Conservation (phyloP, 1,284 basidiomycete species). For the Ceraceosorus bombacis region DNA sequence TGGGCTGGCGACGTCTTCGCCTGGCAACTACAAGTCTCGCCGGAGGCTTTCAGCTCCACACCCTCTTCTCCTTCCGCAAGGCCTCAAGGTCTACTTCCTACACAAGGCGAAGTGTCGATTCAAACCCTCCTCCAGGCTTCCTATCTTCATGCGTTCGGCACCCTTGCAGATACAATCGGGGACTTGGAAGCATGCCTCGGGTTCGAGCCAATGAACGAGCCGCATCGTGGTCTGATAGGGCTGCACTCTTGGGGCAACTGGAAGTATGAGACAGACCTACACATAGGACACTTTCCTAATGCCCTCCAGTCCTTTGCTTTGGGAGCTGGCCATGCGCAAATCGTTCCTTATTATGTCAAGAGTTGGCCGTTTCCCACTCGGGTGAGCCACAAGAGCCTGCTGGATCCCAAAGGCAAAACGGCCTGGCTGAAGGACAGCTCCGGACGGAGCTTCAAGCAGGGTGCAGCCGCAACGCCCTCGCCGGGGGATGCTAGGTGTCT, state of each 20-base stretch:
- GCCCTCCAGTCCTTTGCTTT: conserved; percentile 43
- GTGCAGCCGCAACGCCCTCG: too few species aligned
- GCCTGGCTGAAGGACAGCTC: conserved; percentile 26
- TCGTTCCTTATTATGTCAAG: conserved; percentile 55
- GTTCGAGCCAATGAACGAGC: conserved; percentile 89
- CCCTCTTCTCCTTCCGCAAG: background rate
- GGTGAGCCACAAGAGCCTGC: conserved; percentile 23
- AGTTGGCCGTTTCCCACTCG: conserved; percentile 44
- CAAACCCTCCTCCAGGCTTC: conserved; percentile 76
- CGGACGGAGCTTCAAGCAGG: conserved; percentile 1
- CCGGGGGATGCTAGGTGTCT: conserved; percentile 54
- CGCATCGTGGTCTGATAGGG: conserved; percentile 83
- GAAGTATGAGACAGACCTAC: conserved; percentile 64
- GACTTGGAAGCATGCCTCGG: conserved; percentile 73
- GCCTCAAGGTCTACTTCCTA: too few species aligned
- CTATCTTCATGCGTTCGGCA: conserved; percentile 70
- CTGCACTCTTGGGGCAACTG: conserved; percentile 70
- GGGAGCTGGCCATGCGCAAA: conserved; percentile 30
- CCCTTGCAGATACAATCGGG: conserved; percentile 63
- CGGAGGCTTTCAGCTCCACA: background rate
- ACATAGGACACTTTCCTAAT: conserved; percentile 63
- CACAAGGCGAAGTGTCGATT: conserved; percentile 50
- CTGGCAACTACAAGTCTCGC: conserved; percentile 53
- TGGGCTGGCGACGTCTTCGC: conserved; percentile 61
- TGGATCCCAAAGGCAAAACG: conserved; percentile 31